A percentile compares a stretch with the other conserved stretches of the same genome.
These are phyloP conservation scores for Crithidia thermophila DNA, from an alignment of 208 protist species.

Conservation along the genomic window DNA sequence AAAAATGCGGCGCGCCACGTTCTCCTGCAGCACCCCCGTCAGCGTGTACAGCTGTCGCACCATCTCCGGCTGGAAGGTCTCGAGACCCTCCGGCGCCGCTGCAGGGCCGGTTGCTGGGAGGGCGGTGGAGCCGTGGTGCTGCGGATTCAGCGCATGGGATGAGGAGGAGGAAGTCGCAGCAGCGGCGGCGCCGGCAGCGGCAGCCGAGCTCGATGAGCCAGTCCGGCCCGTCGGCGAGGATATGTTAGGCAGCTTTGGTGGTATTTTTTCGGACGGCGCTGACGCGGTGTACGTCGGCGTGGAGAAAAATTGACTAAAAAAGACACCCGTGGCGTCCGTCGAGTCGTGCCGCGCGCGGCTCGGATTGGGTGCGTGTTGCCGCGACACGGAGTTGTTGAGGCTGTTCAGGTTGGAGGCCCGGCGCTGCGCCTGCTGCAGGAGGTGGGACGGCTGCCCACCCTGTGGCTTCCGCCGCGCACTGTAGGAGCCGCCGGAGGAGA, in stretches of 20 bases:
- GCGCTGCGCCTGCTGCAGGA: slow-evolving; percentile 12
- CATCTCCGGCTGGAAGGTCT: slow-evolving; percentile 24
- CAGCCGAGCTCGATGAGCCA: too few relatives aligned
- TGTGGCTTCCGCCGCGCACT: background rate
- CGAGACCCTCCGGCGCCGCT: background rate
- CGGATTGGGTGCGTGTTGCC: background rate
- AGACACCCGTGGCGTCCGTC: slow-evolving; percentile 2
- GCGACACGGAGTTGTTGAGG: slow-evolving; percentile 3
- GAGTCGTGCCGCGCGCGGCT: background rate
- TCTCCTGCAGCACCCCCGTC: slow-evolving; percentile 42
- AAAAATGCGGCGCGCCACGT: slow-evolving; percentile 41
- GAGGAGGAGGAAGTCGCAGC: background rate
- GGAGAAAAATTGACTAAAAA: slow-evolving; percentile 21
- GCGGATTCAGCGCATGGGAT: too few relatives aligned
- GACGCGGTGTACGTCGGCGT: slow-evolving; percentile 3
- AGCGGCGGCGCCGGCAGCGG: background rate
- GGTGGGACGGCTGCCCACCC: background rate
- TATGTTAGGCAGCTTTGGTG: too few relatives aligned
- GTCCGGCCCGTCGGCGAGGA: too few relatives aligned
- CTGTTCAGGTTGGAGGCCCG: slow-evolving; percentile 8
- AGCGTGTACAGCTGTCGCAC: slow-evolving; percentile 41
- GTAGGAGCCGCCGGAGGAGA: background rate
- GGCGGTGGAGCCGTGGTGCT: background rate
- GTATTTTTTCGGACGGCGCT: too few relatives aligned
- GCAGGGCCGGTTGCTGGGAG: background rate